phyloP scores from a whole-genome alignment of 345 rosid species.

The Eucalyptus regnans region DNA sequence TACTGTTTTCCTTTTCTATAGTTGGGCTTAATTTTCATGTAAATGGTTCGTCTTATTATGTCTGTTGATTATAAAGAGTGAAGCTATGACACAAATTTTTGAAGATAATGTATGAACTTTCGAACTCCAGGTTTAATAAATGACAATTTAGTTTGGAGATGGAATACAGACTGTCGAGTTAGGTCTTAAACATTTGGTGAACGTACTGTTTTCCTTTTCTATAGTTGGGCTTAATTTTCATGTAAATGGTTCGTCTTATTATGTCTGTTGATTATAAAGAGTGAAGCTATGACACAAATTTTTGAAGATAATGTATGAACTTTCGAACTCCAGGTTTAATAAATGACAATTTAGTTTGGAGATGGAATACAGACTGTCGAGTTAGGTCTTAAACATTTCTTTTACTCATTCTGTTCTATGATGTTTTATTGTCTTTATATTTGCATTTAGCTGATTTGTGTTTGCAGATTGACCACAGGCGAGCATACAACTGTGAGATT shows the following conservation, averaged over 20 bases:
- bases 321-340: not conserved
- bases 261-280: not conserved
- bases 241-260: not conserved
- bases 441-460: not conserved
- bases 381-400: not conserved
- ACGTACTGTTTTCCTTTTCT: not conserved
- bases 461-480: constrained; percentile 83
- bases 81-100: not conserved
- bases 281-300: not conserved
- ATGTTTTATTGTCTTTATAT: not conserved
- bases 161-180: not conserved
- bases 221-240: not conserved
- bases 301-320: not conserved
- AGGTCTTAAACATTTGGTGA: not conserved
- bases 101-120: not conserved
- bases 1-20: not conserved
- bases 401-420: not conserved
- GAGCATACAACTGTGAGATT: constrained; percentile 95
- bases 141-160: not conserved
- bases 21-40: not conserved
- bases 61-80: not conserved
- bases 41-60: not conserved
- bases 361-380: not conserved
- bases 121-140: not conserved
- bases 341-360: not conserved